These are phyloP conservation scores for Fusarium domesticum DNA, from an alignment of 2,329 filamentous ascomycete species.

Conservation along the genomic window DNA sequence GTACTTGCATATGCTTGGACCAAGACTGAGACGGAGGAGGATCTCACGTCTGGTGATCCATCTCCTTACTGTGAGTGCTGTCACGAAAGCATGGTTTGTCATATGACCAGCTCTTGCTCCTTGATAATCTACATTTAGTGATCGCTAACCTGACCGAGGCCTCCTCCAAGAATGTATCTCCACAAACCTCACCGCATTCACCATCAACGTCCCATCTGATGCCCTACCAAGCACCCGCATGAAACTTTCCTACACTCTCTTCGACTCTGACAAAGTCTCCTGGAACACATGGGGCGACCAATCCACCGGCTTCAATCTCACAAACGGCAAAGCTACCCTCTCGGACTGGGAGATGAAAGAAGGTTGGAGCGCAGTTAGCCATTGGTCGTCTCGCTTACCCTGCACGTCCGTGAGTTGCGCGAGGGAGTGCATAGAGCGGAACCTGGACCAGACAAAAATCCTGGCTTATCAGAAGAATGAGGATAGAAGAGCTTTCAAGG, in stretches of 20 bases:
- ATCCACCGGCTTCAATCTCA: slow-evolving; percentile 7
- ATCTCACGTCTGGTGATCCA: neutral
- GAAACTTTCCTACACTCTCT: slow-evolving; percentile 1
- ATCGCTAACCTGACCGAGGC: neutral
- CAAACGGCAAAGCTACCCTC: slow-evolving; percentile 1
- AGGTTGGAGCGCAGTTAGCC: slow-evolving; percentile 2
- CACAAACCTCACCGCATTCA: slow-evolving; percentile 5
- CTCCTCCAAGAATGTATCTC: slow-evolving; percentile 6
- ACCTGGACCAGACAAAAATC: slow-evolving; percentile 1
- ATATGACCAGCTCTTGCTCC: too few relatives aligned
- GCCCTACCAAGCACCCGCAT: slow-evolving; percentile 3
- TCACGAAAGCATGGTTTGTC: neutral
- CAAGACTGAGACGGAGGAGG: neutral
- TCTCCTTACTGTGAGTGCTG: slow-evolving; percentile 3
- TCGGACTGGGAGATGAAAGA: slow-evolving; percentile 2
- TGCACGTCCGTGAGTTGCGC: slow-evolving; percentile 5
- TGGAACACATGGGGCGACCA: slow-evolving; percentile 6
- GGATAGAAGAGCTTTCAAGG: neutral
- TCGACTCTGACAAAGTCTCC: slow-evolving; percentile 1
- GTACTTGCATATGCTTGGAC: slow-evolving; percentile 4
- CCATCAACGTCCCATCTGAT: slow-evolving; percentile 7
- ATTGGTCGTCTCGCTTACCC: slow-evolving; percentile 2
- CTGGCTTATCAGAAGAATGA: neutral
- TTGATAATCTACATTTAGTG: too few relatives aligned
- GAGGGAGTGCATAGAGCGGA: slow-evolving; percentile 2